Evolutionary conservation across 768 basidiomycete species (phyloP).

Genomic region (Goffeauzyma gilvescens): DNA sequence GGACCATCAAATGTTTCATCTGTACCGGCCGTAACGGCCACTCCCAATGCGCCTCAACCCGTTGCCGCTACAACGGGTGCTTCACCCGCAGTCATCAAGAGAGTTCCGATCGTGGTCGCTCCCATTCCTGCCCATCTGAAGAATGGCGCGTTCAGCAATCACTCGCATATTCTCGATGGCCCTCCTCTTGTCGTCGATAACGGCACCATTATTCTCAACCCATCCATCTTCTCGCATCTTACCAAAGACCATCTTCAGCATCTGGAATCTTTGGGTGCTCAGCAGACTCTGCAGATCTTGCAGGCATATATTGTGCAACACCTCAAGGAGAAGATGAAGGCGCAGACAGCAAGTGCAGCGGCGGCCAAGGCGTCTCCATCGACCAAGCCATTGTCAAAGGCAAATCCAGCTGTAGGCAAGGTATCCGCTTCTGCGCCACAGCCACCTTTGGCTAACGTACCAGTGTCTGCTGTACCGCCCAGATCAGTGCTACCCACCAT

Average conservation of each 20-base stretch:
- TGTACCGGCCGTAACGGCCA: not conserved
- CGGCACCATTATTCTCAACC: slow-evolving; percentile 64
- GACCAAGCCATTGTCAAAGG: too few species aligned
- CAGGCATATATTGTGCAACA: slow-evolving; percentile 70
- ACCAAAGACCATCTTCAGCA: slow-evolving; percentile 53
- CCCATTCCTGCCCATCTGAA: slow-evolving; percentile 37
- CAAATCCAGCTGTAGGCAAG: too few species aligned
- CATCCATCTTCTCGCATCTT: slow-evolving; percentile 61
- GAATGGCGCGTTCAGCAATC: slow-evolving; percentile 3
- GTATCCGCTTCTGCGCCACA: too few species aligned
- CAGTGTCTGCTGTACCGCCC: too few species aligned
- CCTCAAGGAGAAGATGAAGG: slow-evolving; percentile 53
- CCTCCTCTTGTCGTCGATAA: slow-evolving; percentile 66
- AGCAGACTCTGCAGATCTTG: slow-evolving; percentile 59
- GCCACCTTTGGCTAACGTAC: too few species aligned
- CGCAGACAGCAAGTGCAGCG: slow-evolving; percentile 31
- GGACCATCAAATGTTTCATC: not conserved
- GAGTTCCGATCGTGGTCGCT: slow-evolving; percentile 49
- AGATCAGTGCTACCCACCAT: too few species aligned
- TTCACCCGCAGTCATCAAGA: slow-evolving; percentile 29
- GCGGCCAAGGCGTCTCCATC: too few species aligned
- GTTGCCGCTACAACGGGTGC: not conserved
- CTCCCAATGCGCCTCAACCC: not conserved
- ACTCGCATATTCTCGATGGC: slow-evolving; percentile 18
- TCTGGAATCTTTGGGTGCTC: slow-evolving; percentile 60